Base-by-base conservation (phyloP, 75 land plant species). In the Cryptomeria japonica region DNA sequence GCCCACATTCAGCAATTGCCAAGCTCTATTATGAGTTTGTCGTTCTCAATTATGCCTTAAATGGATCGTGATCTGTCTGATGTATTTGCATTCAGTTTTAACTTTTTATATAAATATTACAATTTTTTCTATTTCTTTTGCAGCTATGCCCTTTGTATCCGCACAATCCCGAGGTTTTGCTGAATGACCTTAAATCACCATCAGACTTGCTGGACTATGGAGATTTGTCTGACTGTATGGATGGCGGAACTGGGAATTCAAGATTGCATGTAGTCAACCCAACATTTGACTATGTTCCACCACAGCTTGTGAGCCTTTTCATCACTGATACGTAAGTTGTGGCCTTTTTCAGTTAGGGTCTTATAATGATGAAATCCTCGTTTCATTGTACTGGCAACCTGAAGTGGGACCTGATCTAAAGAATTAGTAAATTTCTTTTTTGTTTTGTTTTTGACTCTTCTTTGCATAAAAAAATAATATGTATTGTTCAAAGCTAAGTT, bases 101-200 rank as follows among this genome's bases (percentile, higher is more conserved):
- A n/a, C n/a, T n/a, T n/a, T 77, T 5, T 37, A 55, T 76, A 37
- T 85, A 37, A 8, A 42, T 36, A 44, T 42, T 82, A 87, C 86
- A 37, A 31, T 37, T n/a, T 22, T 76, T 51, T 12, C 16, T 51
- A 39, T 87, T 78, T 85, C 11, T 84, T 36, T 87, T 88, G 86
- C 97, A 98, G 99, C 88, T 98, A 18, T 98, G 99, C 91, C 99
- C 99, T 28, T 88, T 97, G 79, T 96, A 98, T 89, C 99, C 99
- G 31, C 99, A 97, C 87, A 97, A 97, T 86, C 99, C 99, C 41
- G 96, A 93, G 80, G 97, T 95, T 41, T 87, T 97, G 55, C 92
- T 98, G 42, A 95, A 98, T 88, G 99, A 98, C 58, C 83, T 96
- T 89, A 97, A 95, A 87, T 97, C 96, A 16, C 99, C 99, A 58